A percentile compares a stretch with the other conserved stretches of the same genome.
phyloP scores from a whole-genome alignment of 1,284 basidiomycete genomes.

The Cerrena zonata region DNA sequence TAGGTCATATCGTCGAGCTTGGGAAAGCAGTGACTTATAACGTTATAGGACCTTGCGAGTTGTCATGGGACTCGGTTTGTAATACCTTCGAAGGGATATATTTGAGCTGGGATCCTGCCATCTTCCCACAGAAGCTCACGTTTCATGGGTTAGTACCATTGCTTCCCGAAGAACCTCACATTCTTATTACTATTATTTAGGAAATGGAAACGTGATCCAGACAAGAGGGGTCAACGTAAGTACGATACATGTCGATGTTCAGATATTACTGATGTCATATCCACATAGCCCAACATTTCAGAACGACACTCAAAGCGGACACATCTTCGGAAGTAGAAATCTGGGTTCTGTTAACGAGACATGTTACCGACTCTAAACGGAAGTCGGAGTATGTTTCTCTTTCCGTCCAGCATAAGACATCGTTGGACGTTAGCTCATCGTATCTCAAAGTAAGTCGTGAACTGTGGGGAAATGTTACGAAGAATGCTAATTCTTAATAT shows the following conservation, averaged over 20 bases:
- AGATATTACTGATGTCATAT: too few relatives aligned
- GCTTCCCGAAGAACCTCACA: not conserved
- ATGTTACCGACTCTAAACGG: conserved; percentile 54
- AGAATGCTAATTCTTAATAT: not conserved
- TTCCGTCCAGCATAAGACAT: conserved; percentile 45
- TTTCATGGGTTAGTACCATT: conserved; percentile 62
- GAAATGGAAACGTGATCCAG: not conserved
- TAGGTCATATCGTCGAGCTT: too few relatives aligned
- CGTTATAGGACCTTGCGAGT: conserved; percentile 41
- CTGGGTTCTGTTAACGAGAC: conserved; percentile 79
- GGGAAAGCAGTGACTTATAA: too few relatives aligned
- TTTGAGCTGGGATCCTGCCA: conserved; percentile 79
- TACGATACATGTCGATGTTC: too few relatives aligned
- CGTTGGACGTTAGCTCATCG: conserved; percentile 8
- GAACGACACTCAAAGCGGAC: not conserved
- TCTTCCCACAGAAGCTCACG: conserved; percentile 45
- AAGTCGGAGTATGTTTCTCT: conserved; percentile 71
- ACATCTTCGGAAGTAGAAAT: conserved; percentile 35
- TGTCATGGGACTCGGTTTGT: conserved; percentile 74
- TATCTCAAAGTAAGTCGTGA: conserved; percentile 18
- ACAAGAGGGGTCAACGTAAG: not conserved
- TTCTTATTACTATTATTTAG: not conserved
- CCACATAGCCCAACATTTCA: not conserved
- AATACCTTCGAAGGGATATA: conserved; percentile 78
- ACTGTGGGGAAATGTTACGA: not conserved